These are phyloP conservation scores for Salvia hispanica DNA, from an alignment of 257 asterid species.

Conservation along the genomic window DNA sequence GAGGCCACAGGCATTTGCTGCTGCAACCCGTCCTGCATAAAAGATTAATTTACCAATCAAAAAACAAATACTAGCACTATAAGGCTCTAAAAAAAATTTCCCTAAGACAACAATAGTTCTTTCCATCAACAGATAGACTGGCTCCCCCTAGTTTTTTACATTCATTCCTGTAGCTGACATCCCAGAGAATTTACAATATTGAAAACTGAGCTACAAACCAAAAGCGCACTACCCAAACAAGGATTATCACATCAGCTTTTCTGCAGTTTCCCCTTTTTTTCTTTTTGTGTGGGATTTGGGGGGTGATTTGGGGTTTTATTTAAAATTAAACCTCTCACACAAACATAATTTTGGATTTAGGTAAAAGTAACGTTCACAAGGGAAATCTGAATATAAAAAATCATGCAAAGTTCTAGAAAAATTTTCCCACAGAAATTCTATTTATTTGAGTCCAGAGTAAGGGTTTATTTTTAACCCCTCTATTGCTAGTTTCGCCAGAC, in stretches of 20 bases:
- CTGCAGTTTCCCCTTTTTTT: too few relatives aligned
- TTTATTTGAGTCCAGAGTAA: too few relatives aligned
- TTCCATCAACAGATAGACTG: too few relatives aligned
- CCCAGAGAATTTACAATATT: neutral
- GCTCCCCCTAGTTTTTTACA: too few relatives aligned
- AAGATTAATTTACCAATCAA: too few relatives aligned
- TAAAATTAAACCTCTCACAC: neutral
- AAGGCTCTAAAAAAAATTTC: too few relatives aligned
- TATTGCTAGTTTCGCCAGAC: slow-evolving; percentile 78
- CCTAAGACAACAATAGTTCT: too few relatives aligned
- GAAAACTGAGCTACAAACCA: neutral
- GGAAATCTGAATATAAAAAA: neutral
- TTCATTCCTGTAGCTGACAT: too few relatives aligned
- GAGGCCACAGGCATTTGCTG: slow-evolving; percentile 56
- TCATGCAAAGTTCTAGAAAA: neutral
- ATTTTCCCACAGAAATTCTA: too few relatives aligned
- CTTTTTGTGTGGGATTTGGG: too few relatives aligned
- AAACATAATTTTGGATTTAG: slow-evolving; percentile 4
- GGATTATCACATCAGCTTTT: neutral
- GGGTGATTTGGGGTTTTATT: too few relatives aligned
- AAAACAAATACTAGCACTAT: too few relatives aligned
- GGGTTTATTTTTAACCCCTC: slow-evolving; percentile 84
- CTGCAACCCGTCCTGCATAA: slow-evolving; percentile 76
- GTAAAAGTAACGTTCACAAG: neutral
- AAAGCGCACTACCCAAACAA: slow-evolving; percentile 4